Conservation (phyloP, 257 asterid species). For the Catharanthus roseus region DNA sequence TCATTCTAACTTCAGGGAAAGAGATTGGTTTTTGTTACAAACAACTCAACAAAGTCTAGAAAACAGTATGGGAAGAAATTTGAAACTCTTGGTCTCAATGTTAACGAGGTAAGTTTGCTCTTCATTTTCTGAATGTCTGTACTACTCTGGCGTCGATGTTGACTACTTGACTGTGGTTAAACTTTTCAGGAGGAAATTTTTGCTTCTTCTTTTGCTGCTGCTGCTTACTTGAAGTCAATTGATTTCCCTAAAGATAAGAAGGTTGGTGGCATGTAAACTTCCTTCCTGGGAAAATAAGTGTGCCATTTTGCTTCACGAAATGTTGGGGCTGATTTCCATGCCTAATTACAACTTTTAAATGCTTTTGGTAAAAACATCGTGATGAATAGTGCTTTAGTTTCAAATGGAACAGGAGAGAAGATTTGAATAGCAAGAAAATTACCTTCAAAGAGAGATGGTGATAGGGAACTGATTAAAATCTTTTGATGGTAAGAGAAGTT, state of each 20-base stretch:
- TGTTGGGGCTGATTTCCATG: neutral
- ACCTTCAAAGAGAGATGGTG: neutral
- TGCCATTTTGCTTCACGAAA: neutral
- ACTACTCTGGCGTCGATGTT: neutral
- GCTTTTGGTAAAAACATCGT: neutral
- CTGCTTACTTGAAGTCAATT: constrained; percentile 92
- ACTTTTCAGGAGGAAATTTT: constrained; percentile 88
- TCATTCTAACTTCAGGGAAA: constrained; percentile 62
- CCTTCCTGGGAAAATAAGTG: neutral
- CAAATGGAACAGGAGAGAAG: neutral
- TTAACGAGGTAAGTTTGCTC: constrained; percentile 59
- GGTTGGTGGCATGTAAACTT: constrained; percentile 31
- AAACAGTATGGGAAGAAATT: constrained; percentile 95
- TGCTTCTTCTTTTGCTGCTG: constrained; percentile 98
- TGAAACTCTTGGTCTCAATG: constrained; percentile 85
- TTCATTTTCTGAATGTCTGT: constrained; percentile 6
- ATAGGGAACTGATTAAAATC: neutral
- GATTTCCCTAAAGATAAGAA: constrained; percentile 95
- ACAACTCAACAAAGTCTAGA: constrained; percentile 96
- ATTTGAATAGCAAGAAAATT: neutral
- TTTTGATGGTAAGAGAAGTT: neutral
- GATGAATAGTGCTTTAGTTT: neutral
- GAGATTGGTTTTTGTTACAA: constrained; percentile 93
- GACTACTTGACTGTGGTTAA: constrained; percentile 3
- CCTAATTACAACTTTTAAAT: neutral